These are phyloP conservation scores for Mortierella polycephala DNA, from an alignment of 371 early-diverging fungal genomes.

Conservation along the genomic window DNA sequence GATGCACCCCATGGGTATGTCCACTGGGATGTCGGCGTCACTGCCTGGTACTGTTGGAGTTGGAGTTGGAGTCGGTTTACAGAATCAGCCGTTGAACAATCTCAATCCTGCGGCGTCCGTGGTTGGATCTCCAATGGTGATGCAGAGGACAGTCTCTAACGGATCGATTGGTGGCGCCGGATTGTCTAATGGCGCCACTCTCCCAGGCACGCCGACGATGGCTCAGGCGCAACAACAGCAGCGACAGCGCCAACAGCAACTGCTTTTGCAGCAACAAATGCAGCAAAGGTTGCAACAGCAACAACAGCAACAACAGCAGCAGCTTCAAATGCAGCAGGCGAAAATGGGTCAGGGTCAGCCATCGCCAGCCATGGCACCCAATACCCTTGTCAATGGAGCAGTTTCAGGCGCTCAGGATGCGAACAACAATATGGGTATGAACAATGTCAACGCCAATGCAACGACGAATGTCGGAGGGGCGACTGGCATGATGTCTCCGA, in stretches of 20 bases:
- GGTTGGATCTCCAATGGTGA: conserved; percentile 36
- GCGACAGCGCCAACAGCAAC: conserved; percentile 24
- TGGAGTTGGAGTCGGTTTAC: conserved; percentile 5
- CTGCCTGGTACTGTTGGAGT: conserved; percentile 10
- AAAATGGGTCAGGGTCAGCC: conserved; percentile 12
- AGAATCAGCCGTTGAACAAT: conserved; percentile 13
- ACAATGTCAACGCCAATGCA: conserved; percentile 2
- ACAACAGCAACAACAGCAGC: conserved; percentile 49
- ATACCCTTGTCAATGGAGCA: conserved; percentile 15
- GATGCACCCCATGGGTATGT: conserved; percentile 34
- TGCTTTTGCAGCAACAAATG: neutral
- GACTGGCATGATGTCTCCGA: conserved; percentile 46
- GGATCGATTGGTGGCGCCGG: conserved; percentile 5
- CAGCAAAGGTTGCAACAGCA: conserved; percentile 38
- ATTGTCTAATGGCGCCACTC: conserved; percentile 5
- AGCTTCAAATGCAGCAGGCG: conserved; percentile 37
- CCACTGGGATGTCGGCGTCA: conserved; percentile 14
- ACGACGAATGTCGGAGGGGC: conserved; percentile 11
- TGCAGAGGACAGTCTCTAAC: conserved; percentile 42
- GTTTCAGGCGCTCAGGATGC: conserved; percentile 16
- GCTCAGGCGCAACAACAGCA: conserved; percentile 54
- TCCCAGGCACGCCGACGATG: conserved; percentile 35
- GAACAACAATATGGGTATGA: neutral
- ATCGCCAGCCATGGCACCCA: conserved; percentile 34
- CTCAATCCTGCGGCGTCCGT: conserved; percentile 43